Evolutionary conservation across 192 early-diverging fungal species (phyloP), one percentile per base, ranked within the genome.

Genomic region (Entomortierella lignicola): DNA sequence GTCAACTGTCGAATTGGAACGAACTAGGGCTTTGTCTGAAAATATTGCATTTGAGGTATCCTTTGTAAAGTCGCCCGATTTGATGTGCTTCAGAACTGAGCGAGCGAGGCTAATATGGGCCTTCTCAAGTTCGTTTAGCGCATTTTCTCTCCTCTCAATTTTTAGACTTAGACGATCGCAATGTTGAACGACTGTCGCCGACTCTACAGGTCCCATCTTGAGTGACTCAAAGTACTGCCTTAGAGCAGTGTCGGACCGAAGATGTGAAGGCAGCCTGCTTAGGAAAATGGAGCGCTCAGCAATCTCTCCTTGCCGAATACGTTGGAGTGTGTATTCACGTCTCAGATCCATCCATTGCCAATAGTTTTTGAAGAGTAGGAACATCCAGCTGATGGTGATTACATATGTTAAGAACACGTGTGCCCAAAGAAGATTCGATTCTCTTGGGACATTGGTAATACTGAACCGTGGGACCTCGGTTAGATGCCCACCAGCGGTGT

Each of bases 321-420:
- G 75, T 17, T 82, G 60, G 2, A 82, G 44, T 18, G 80, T 65
- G 32, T 87, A 71, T 34, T 83, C 71, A 27, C 72, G 63, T 12
- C 82, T 66, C 52, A 88, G 71, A n/a, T 84, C 77, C 61, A 87
- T 81, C 66, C 85, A 89, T 52, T 86, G 82, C 69, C 82, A 83
- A 47, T 85, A 84, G 60, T 89, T 88, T 5, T 75, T 85, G 52
- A 84, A 89, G 12, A 89, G 53, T 1, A 89, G 60, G 51, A 82
- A 87, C 58, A 89, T 73, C 85, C 86, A 87, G 27, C 73, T 72
- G 18, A 87, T 11, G 31, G 81, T 77, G 10, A 87, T 67, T 17
- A 84, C 52, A 43, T 85, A 88, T 0, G 81, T 70, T 31, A 85
- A 75, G 31, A 87, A 60, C 4, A 85, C 69, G 52, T 91, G 89